Percentiles rank a stretch among this genome's conserved stretches.
phyloP scores from a whole-genome alignment of 1,284 basidiomycete species.

The Athelia sp. region DNA sequence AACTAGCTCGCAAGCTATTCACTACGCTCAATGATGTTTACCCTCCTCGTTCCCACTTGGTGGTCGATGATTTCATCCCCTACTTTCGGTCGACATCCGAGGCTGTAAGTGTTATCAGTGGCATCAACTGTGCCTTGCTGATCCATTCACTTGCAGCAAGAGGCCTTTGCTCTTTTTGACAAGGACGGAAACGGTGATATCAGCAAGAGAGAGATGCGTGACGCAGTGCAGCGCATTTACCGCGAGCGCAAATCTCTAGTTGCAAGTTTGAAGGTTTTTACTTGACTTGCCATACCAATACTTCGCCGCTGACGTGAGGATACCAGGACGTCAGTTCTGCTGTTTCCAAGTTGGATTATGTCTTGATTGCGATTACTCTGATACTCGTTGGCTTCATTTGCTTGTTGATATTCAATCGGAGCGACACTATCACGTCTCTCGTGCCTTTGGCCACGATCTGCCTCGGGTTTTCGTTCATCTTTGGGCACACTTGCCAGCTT shows the following conservation, averaged over 20 bases:
- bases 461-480: slow-evolving; percentile 77
- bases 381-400: slow-evolving; percentile 67
- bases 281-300: too few relatives aligned
- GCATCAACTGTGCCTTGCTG: neutral
- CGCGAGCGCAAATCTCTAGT: slow-evolving; percentile 72
- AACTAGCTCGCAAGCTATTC: slow-evolving; percentile 73
- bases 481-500: slow-evolving; percentile 78
- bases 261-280: slow-evolving; percentile 59
- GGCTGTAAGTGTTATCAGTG: slow-evolving; percentile 43
- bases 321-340: slow-evolving; percentile 61
- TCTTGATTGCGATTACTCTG: slow-evolving; percentile 59
- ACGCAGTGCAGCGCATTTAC: slow-evolving; percentile 81
- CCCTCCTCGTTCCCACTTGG: slow-evolving; percentile 53
- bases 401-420: slow-evolving; percentile 74
- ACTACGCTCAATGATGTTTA: slow-evolving; percentile 56
- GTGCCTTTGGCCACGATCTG: slow-evolving; percentile 80
- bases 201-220: slow-evolving; percentile 76
- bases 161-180: slow-evolving; percentile 76
- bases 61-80: slow-evolving; percentile 72
- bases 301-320: neutral
- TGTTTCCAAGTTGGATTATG: slow-evolving; percentile 74
- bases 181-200: slow-evolving; percentile 85
- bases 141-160: slow-evolving; percentile 35
- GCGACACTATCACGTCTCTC: slow-evolving; percentile 68
- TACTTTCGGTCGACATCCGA: slow-evolving; percentile 72